A percentile compares a stretch with the other conserved stretches of the same genome.
These are phyloP conservation scores for Neurospora hispaniola DNA, from an alignment of 495 filamentous ascomycete genomes.

Conservation along the genomic window DNA sequence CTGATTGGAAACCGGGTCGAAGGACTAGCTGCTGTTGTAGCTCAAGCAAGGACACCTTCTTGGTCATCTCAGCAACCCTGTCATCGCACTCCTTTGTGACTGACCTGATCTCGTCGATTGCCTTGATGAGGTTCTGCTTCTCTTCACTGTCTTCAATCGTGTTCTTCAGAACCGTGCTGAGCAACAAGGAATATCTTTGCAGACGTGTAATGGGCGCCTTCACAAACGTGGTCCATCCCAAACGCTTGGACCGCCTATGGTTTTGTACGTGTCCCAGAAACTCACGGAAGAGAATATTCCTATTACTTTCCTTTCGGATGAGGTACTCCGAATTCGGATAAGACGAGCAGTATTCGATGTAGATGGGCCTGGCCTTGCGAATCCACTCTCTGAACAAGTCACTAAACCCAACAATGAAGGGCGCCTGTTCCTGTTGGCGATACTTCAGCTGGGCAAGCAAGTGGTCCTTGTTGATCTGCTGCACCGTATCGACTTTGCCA, in stretches of 20 bases:
- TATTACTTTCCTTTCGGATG: constrained; percentile 72
- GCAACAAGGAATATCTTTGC: constrained; percentile 78
- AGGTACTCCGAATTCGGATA: constrained; percentile 78
- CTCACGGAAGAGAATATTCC: constrained; percentile 75
- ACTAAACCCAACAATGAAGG: constrained; percentile 87
- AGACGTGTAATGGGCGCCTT: constrained; percentile 89
- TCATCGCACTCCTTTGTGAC: constrained; percentile 90
- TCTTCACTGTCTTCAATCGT: constrained; percentile 80
- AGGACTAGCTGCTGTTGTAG: constrained; percentile 72
- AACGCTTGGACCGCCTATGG: constrained; percentile 69
- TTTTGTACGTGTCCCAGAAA: constrained; percentile 73
- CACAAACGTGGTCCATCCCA: constrained; percentile 90
- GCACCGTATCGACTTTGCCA: constrained; percentile 79
- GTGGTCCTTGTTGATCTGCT: constrained; percentile 86
- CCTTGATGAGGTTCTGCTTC: constrained; percentile 71
- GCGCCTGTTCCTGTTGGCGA: constrained; percentile 91
- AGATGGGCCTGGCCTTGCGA: constrained; percentile 76
- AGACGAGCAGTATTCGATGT: constrained; percentile 83
- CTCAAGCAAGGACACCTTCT: constrained; percentile 83
- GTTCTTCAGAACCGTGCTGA: constrained; percentile 74
- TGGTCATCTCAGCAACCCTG: constrained; percentile 87
- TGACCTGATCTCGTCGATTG: constrained; percentile 89
- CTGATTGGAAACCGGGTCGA: constrained; percentile 74
- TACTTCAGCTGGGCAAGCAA: constrained; percentile 95
- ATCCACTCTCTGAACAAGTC: constrained; percentile 99